Evolutionary conservation across 2,329 filamentous ascomycete genomes (phyloP), one percentile per base, ranked within the genome.

Genomic region (Trichoderma sp.): DNA sequence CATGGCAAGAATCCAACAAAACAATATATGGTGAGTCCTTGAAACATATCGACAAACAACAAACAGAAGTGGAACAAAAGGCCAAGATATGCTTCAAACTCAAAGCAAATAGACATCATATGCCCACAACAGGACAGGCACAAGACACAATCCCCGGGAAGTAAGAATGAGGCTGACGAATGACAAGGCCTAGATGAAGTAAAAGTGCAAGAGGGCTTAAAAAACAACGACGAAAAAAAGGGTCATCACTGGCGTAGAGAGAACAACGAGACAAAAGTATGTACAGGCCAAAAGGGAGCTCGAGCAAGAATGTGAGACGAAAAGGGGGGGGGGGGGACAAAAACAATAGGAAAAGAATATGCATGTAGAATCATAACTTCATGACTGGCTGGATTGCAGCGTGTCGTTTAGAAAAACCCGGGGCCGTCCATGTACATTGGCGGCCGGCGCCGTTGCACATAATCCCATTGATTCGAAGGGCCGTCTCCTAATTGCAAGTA

Each of bases 361-460:
- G 27, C 27, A 42, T 34, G 17, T 19, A 13, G 35, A 64, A 57
- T 67, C 58, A 25, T 67, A 53, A 64, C 66, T 48, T 67, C 66
- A 50, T 67, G 19, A 56, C n/a, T 22, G 34, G 32, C 17, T 37
- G 48, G 35, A 10, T n/a, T n/a, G 27, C 50, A 17, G 12, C 15
- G 17, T 17, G 22, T 13, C 12, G 9, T 13, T 60, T 56, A 68
- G 34, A 76, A 76, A 9, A 73, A 72, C 57, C 70, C 67, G 15
- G 75, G 64, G n/a, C 71, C 70, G 13, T 74, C 69, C 19, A 73
- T 64, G 22, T 69, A 57, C 27, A 66, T 34, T n/a, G 68, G 65
- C 29, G 54, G 67, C 17, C 53, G 60, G 29, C 63, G 63, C 48
- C 65, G 58, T 15, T 58, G 42, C 34, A 60, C 67, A 22, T 67